Evolutionary conservation across 179 eudicot species (phyloP), one percentile per base, ranked within the genome.

Genomic region (Beta lomatogona): DNA sequence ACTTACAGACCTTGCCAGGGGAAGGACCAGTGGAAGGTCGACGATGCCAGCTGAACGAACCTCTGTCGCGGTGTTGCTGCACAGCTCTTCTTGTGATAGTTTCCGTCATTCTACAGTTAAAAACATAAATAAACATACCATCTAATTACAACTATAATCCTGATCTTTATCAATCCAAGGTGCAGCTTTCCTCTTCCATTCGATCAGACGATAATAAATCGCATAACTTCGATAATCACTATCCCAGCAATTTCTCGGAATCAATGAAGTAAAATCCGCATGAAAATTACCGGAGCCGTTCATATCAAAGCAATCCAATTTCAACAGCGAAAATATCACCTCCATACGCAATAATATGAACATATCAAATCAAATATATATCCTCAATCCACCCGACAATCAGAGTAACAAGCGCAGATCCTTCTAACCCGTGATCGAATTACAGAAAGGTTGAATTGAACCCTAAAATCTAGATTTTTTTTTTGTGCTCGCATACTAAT

Each of bases 1-100:
- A 91, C 25, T 21, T 70, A 80, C 97, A 93, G 46, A 91, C 86
- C 14, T 15, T 73, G 28, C 54, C 67, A 75, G 21, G 19, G 25
- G 28, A 25, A 25, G 28, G 28, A 25, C 28, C 28, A 25, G 28
- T 1, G 1, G 48, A 55, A 5, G 72, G 41, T 55, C 53, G 60
- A 52, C 83, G 86, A 22, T 36, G 36, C 86, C 86, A 80, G 57
- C 46, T 77, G 19, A 54, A n/a, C 28, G 81, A 77, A 76, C 44
- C 72, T 70, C 80, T 22, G 28, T 63, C 28, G 28, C 28, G 57
- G 9, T 15, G 60, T 54, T 48, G 55, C 12, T 53, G 61, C 5
- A 78, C 0, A 3, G 36, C 75, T 66, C 81, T 71, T 31, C 81
- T 57, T 4, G 75, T 18, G 45, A 71, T 55, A 15, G 68, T 31